phyloP scores from a whole-genome alignment of 805 yeast species.

The Wickerhamomyces chambardii region DNA sequence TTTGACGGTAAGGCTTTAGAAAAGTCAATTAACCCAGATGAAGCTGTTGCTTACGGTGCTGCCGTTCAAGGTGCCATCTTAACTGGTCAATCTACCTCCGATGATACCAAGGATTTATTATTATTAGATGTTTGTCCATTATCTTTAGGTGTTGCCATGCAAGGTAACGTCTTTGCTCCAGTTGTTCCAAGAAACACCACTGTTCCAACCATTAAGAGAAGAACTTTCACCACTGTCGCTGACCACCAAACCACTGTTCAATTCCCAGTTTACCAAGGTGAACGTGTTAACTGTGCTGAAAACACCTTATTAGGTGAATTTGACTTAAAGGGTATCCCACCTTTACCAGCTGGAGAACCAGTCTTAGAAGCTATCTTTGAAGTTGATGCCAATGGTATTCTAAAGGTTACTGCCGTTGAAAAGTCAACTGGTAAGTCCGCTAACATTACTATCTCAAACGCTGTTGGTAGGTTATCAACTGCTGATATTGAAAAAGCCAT shows the following conservation, averaged over 20 bases:
- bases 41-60: conserved; percentile 99
- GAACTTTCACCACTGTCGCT: conserved; percentile 97
- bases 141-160: conserved; percentile 99
- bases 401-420: conserved; percentile 98
- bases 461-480: conserved; percentile 95
- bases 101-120: conserved; percentile 91
- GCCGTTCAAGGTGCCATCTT: conserved; percentile 99
- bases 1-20: conserved; percentile 95
- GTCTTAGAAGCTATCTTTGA: conserved; percentile 98
- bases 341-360: conserved; percentile 98
- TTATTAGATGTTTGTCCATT: conserved; percentile 97
- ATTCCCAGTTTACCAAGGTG: conserved; percentile 99
- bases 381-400: conserved; percentile 99
- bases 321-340: conserved; percentile 97
- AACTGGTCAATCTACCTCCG: conserved; percentile 85
- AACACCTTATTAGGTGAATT: conserved; percentile 98
- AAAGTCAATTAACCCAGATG: conserved; percentile 97
- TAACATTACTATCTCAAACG: conserved; percentile 97
- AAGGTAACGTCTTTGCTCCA: conserved; percentile 98
- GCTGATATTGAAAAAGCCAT: conserved; percentile 98
- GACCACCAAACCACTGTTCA: conserved; percentile 99
- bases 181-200: conserved; percentile 99
- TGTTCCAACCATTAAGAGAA: conserved; percentile 97
- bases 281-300: conserved; percentile 97
- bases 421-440: conserved; percentile 98